Evolutionary conservation across 257 asterid genomes (phyloP), one percentile per base, ranked within the genome.

Genomic region (Nicotiana benthamiana): DNA sequence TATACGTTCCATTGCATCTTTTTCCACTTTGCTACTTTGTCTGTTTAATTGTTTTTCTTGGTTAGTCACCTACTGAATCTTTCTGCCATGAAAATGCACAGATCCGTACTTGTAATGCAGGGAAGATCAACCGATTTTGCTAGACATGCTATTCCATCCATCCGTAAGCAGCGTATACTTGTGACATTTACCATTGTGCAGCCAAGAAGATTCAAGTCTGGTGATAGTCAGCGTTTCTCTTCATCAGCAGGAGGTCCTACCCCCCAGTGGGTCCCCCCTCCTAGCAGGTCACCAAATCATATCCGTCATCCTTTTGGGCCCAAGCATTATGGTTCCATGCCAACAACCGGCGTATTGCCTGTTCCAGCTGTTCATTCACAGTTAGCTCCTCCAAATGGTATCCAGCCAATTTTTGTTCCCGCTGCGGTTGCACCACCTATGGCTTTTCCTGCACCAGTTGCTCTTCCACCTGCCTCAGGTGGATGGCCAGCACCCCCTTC

Each of bases 61-160:
- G 36, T 4, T 53, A 68, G 9, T 30, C 75, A 43, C 54, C 66
- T 18, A 3, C 30, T 65, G 43, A 46, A 24, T 24, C 79, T 60
- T 82, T 70, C 75, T 26, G 9, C 67, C 52, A 48, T 52, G 53
- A 64, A 81, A 77, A 64, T 83, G 72, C 26, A 64, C 90, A 94
- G 98, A 82, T 91, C 97, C 24, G 18, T 89, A 87, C 92, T 93
- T 70, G 84, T 85, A 30, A 80, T 94, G 90, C 91, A 93, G 87
- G 98, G 98, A 83, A 88, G 83, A 81, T 90, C 96, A 4, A 62
- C 95, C 20, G 95, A 91, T 83, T 88, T 86, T 46, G 80, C 92
- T 64, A 87, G 85, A 60, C 96, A 93, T 16, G 97, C 98, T 2
- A 82, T 94, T 72, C 90, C 96, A n/a, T 85, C 93, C 34, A 24